phyloP scores from a whole-genome alignment of 1,284 basidiomycete genomes.

The Leccinum subrobustum region DNA sequence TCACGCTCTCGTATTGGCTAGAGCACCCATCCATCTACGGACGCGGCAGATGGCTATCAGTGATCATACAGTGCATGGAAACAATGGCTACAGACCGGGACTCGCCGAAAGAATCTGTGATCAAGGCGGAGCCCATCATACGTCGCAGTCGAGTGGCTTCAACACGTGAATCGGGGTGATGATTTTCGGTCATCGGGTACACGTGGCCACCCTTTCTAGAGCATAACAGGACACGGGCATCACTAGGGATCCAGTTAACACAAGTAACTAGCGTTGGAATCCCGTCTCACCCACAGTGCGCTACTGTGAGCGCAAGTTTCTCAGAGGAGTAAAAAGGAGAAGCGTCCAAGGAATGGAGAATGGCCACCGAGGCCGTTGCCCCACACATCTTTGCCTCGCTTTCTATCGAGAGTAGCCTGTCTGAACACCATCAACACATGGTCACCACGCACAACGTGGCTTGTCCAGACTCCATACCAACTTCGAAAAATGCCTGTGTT shows the following conservation, averaged over 20 bases:
- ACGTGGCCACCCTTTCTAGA: constrained; percentile 71
- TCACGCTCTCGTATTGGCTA: constrained; percentile 90
- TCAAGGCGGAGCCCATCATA: constrained; percentile 87
- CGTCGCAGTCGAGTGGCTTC: constrained; percentile 85
- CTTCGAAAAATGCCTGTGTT: constrained; percentile 84
- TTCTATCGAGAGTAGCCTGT: constrained; percentile 59
- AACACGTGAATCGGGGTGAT: constrained; percentile 88
- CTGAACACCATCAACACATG: constrained; percentile 44
- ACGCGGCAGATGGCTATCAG: constrained; percentile 2
- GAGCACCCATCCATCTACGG: constrained; percentile 88
- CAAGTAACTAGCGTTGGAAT: not conserved
- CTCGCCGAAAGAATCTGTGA: constrained; percentile 96
- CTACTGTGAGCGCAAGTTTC: constrained; percentile 77
- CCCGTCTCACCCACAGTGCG: constrained; percentile 79
- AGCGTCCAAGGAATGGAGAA: constrained; percentile 83
- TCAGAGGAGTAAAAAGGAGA: constrained; percentile 78
- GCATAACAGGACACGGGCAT: constrained; percentile 87
- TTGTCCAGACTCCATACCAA: constrained; percentile 38
- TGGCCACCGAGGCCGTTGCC: constrained; percentile 87
- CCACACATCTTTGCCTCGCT: constrained; percentile 69
- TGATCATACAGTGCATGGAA: not conserved
- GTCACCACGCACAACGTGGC: constrained; percentile 1
- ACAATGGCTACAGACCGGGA: constrained; percentile 54
- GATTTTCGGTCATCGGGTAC: constrained; percentile 83
- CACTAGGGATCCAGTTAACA: constrained; percentile 46